Evolutionary conservation across 2,329 filamentous ascomycete genomes (phyloP).

Genomic region (Cryphonectria nitschkei): DNA sequence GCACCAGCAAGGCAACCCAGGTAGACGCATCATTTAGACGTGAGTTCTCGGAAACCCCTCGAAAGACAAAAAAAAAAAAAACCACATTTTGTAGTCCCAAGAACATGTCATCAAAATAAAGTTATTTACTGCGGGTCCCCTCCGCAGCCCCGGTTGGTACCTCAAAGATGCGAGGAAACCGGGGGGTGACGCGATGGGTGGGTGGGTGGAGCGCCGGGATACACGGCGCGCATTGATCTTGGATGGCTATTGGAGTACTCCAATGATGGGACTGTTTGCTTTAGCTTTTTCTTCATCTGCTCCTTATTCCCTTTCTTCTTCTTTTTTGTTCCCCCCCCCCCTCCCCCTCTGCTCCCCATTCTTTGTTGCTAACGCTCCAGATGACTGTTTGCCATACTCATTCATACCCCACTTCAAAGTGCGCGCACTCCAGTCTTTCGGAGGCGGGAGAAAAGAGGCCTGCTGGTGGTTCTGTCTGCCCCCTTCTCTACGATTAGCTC

Average conservation of each 20-base stretch:
- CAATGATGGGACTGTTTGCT: background rate
- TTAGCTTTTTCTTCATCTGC: background rate
- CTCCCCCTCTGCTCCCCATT: too few relatives aligned
- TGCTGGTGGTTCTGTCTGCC: too few relatives aligned
- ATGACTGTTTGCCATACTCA: too few relatives aligned
- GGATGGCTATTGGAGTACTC: background rate
- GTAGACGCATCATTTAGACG: background rate
- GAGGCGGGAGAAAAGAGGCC: too few relatives aligned
- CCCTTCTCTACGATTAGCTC: too few relatives aligned
- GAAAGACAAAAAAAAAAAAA: background rate
- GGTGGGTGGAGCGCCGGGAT: background rate
- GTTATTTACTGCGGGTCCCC: constrained; percentile 4
- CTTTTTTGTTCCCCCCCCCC: too few relatives aligned
- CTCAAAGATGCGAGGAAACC: background rate
- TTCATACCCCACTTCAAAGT: too few relatives aligned
- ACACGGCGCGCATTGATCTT: background rate
- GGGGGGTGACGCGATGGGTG: background rate
- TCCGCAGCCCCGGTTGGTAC: background rate
- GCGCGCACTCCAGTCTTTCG: too few relatives aligned
- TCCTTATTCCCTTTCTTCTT: background rate
- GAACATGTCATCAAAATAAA: background rate
- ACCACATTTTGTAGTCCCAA: background rate
- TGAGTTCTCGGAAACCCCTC: too few relatives aligned
- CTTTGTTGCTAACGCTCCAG: too few relatives aligned
- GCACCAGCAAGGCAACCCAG: background rate